phyloP scores from a whole-genome alignment of 768 basidiomycete genomes.

The Pisolithus marmoratus region DNA sequence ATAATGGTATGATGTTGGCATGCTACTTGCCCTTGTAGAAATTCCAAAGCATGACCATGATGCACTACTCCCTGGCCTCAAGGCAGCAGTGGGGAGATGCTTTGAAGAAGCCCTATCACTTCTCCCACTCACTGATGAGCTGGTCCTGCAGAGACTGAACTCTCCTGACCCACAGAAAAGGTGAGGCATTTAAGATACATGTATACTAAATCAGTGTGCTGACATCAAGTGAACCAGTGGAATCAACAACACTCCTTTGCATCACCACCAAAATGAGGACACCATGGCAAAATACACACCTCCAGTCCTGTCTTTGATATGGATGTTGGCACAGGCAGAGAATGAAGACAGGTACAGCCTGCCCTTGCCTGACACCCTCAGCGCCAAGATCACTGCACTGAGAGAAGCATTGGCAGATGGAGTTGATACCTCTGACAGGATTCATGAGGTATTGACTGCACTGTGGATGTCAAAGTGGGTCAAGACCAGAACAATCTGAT shows the following conservation, averaged over 20 bases:
- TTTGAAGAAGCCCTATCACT: neutral
- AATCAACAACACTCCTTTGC: conserved; percentile 21
- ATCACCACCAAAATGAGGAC: conserved; percentile 9
- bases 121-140: neutral
- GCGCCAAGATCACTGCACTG: neutral
- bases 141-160: conserved; percentile 5
- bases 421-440: neutral
- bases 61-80: neutral
- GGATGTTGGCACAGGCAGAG: too few relatives aligned
- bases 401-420: neutral
- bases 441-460: conserved; percentile 3
- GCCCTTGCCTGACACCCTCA: neutral
- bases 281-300: conserved; percentile 13
- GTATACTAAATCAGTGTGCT: neutral
- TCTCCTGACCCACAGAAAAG: conserved; percentile 8
- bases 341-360: neutral
- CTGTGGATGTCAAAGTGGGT: conserved; percentile 10
- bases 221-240: conserved; percentile 5
- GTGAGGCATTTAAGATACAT: neutral
- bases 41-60: neutral
- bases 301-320: neutral
- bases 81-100: neutral
- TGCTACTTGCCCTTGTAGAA: neutral
- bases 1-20: neutral
- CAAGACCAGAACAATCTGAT: neutral